Evolutionary conservation across 768 basidiomycete species (phyloP), one percentile per base, ranked within the genome.

Genomic region (Pluteus cervinus): DNA sequence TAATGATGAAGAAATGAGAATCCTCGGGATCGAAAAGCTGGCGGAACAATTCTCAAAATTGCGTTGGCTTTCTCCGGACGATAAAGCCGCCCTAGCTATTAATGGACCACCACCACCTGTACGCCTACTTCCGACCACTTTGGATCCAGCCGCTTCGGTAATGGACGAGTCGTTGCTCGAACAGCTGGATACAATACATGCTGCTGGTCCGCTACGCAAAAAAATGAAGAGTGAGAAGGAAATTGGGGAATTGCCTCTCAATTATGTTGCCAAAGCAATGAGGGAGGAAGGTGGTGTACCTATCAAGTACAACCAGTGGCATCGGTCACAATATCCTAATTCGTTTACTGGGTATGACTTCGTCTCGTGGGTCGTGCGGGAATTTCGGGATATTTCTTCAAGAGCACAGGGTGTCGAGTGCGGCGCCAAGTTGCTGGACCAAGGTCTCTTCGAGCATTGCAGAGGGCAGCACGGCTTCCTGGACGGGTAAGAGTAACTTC

Each of bases 281-380:
- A 70, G 80, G 12, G 87, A 86, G 45, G 85, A 88, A 24, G 83
- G 83, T 26, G 88, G 86, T 6, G 71, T 92, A 8, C 76, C 79
- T 5, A 88, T 94, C 61, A 84, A 88, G 50, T 75, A 86, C 42
- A 73, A 88, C 46, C 79, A 77, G 37, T 97, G 91, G 90, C 86
- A 92, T 54, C 67, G 71, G 9, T 65, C 58, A 12, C 72, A 70
- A 24, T 88, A 90, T 51, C 72, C 76, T 3, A 83, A 91, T 45
- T 81, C 85, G 4, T 97, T 98, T 56, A 88, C 81, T 7, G 93
- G 93, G 1, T 81, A 77, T 45, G 88, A 91, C 28, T 79, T 97
- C 47, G 86, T 92, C 16, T 83, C 82, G 1, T 98, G 93, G 93
- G 64, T 96, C 14, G 76, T 87, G n/a, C 75, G 86, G 22, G 86